Evolutionary conservation across 371 early-diverging fungal species (phyloP).

Genomic region (Mucor ambiguus): DNA sequence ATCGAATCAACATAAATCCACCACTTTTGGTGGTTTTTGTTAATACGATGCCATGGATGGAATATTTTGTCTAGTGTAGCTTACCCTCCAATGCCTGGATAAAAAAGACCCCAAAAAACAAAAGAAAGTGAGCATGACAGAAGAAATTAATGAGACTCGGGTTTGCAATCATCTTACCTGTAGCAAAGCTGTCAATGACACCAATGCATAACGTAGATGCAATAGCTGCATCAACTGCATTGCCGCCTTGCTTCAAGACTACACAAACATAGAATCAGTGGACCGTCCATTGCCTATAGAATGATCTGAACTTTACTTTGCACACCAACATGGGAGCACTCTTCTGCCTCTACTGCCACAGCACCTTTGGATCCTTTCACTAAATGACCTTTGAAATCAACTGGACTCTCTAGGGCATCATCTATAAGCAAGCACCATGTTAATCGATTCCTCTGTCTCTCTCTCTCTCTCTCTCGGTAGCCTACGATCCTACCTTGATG

Average conservation of each 20-base stretch:
- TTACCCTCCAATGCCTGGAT: conserved; percentile 50
- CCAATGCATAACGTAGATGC: conserved; percentile 95
- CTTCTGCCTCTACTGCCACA: conserved; percentile 84
- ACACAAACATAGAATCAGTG: neutral
- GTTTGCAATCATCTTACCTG: conserved; percentile 57
- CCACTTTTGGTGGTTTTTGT: conserved; percentile 59
- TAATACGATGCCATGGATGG: neutral
- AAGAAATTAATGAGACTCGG: too few species aligned
- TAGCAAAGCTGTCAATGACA: conserved; percentile 89
- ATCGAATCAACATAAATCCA: conserved; percentile 95
- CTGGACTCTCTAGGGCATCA: conserved; percentile 18
- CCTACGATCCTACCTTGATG: too few species aligned
- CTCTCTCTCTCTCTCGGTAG: neutral
- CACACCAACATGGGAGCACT: conserved; percentile 85
- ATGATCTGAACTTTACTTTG: conserved; percentile 50
- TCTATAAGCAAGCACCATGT: too few species aligned
- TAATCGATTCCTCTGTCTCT: too few species aligned
- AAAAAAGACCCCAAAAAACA: too few species aligned
- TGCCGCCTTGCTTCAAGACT: conserved; percentile 92
- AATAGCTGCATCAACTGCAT: conserved; percentile 97
- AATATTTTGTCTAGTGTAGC: neutral
- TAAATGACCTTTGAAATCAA: conserved; percentile 26
- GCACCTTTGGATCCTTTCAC: conserved; percentile 63
- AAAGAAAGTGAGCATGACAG: neutral
- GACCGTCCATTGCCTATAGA: neutral